Conservation (phyloP, 176 grass and related monocot species). For the Oryza glaberrima region DNA sequence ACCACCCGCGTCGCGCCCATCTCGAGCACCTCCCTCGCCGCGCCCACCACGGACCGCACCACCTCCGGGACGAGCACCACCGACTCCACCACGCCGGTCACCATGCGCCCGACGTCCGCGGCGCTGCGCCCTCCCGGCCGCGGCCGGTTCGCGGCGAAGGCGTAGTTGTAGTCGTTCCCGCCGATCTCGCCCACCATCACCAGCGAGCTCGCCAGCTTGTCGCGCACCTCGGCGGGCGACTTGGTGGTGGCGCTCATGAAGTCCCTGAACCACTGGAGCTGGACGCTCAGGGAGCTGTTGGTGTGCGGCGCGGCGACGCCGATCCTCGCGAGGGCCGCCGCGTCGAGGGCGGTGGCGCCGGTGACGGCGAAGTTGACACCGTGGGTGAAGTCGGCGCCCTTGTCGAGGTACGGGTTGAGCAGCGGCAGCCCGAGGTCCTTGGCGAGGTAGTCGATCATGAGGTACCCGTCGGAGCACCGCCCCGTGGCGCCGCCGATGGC, state of each 20-base stretch:
- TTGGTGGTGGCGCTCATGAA: not conserved
- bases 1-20: constrained; percentile 58
- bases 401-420: not conserved
- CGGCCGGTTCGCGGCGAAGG: constrained; percentile 50
- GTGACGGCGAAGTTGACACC: constrained; percentile 65
- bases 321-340: constrained; percentile 41
- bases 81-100: constrained; percentile 40
- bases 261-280: constrained; percentile 49
- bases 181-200: constrained; percentile 76
- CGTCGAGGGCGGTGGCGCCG: constrained; percentile 50
- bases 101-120: not conserved
- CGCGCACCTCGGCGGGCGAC: constrained; percentile 33
- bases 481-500: not conserved
- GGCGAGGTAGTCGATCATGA: not conserved
- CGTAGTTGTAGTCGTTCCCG: constrained; percentile 84
- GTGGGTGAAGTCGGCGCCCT: constrained; percentile 38
- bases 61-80: constrained; percentile 63
- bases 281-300: constrained; percentile 40
- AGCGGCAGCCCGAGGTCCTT: not conserved
- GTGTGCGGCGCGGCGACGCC: constrained; percentile 26
- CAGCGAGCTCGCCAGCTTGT: constrained; percentile 42
- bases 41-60: constrained; percentile 46
- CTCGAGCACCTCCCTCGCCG: constrained; percentile 64
- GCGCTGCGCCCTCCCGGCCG: not conserved
- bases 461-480: not conserved